Conservation (phyloP, 352 stramenopile genomes). For the Phytophthora lateralis region DNA sequence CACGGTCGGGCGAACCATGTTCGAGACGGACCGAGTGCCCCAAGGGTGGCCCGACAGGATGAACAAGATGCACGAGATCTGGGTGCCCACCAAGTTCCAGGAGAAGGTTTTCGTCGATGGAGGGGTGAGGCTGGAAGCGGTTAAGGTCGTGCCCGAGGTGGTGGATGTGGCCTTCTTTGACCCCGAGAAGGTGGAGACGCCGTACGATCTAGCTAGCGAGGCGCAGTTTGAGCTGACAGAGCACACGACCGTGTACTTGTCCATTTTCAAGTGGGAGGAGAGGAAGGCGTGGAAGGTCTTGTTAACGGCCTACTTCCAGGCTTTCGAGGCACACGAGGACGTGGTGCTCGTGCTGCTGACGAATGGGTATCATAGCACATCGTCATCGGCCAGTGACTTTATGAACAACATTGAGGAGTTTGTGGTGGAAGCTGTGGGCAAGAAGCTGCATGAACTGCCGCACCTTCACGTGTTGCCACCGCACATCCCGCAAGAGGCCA, state of each 20-base stretch:
- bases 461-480: constrained; percentile 67
- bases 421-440: constrained; percentile 45
- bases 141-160: constrained; percentile 86
- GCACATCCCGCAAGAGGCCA: constrained; percentile 54
- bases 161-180: constrained; percentile 92
- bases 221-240: constrained; percentile 37
- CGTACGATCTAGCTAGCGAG: constrained; percentile 58
- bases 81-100: constrained; percentile 91
- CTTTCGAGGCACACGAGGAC: constrained; percentile 63
- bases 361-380: constrained; percentile 81
- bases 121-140: constrained; percentile 50
- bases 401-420: constrained; percentile 63
- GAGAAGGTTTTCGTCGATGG: constrained; percentile 71
- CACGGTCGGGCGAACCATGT: constrained; percentile 93
- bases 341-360: constrained; percentile 89
- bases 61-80: constrained; percentile 94
- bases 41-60: constrained; percentile 88
- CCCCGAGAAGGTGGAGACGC: constrained; percentile 44
- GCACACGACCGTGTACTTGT: constrained; percentile 85
- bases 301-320: constrained; percentile 82
- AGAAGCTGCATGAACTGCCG: constrained; percentile 55
- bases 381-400: constrained; percentile 55
- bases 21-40: constrained; percentile 94
- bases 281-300: constrained; percentile 92
- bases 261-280: constrained; percentile 95